Evolutionary conservation across 768 basidiomycete species (phyloP).

Genomic region (Postia placenta): DNA sequence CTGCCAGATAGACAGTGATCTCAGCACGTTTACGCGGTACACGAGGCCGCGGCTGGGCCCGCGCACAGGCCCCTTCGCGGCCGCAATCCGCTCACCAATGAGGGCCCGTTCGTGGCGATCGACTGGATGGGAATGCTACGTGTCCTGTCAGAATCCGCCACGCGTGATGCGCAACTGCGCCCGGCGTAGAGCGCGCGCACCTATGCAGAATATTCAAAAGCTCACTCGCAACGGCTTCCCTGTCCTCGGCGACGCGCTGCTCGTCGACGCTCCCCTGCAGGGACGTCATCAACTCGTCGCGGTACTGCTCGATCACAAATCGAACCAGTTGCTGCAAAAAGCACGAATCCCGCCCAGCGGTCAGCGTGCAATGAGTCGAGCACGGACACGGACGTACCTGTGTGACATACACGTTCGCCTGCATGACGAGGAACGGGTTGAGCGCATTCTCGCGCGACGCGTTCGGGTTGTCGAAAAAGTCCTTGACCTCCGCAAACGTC

Average conservation of each 20-base stretch:
- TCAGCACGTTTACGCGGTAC: conserved; percentile 1
- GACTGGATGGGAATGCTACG: conserved; percentile 86
- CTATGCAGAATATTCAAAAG: conserved; percentile 81
- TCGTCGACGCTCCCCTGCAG: conserved; percentile 64
- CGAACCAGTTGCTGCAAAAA: conserved; percentile 78
- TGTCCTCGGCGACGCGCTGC: conserved; percentile 58
- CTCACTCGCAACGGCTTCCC: conserved; percentile 83
- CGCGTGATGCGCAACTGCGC: not conserved
- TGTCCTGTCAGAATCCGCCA: conserved; percentile 1
- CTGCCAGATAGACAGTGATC: conserved; percentile 26
- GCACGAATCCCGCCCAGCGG: not conserved
- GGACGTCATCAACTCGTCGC: conserved; percentile 72
- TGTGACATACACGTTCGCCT: conserved; percentile 88
- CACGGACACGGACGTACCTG: conserved; percentile 47
- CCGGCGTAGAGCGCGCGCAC: conserved; percentile 28
- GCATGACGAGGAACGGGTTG: conserved; percentile 88
- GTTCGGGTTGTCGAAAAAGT: conserved; percentile 89
- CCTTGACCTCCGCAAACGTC: conserved; percentile 83
- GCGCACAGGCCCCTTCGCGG: not conserved
- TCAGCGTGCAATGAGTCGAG: not conserved
- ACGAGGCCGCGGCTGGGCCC: not conserved
- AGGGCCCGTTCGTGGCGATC: conserved; percentile 84
- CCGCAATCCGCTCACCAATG: conserved; percentile 40
- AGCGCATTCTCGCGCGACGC: conserved; percentile 79
- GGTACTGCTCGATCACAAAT: conserved; percentile 89